Evolutionary conservation across 176 grass and related monocot genomes (phyloP).

Genomic region (Alloteropsis semialata): DNA sequence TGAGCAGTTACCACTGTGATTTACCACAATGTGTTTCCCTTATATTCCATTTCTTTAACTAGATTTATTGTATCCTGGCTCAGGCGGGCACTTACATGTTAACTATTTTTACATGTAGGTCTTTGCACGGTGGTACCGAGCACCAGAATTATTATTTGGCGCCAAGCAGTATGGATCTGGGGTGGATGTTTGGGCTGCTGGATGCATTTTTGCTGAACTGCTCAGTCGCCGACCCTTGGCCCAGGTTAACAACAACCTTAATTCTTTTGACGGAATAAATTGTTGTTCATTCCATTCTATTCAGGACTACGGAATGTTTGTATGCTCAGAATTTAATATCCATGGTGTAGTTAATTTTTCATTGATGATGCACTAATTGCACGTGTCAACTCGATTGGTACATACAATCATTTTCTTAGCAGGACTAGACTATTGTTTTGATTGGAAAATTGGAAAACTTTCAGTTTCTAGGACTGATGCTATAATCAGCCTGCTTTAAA

Average conservation of each 20-base stretch:
- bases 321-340: slow-evolving; percentile 13
- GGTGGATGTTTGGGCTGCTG: slow-evolving; percentile 96
- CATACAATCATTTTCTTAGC: slow-evolving; percentile 10
- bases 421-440: neutral
- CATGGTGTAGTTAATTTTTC: neutral
- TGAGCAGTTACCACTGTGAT: neutral
- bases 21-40: neutral
- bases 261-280: slow-evolving; percentile 18
- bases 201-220: slow-evolving; percentile 98
- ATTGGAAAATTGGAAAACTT: neutral
- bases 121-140: slow-evolving; percentile 98
- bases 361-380: slow-evolving; percentile 5
- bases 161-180: slow-evolving; percentile 96
- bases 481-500: neutral
- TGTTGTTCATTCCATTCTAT: slow-evolving; percentile 9
- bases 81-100: neutral
- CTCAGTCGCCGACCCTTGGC: slow-evolving; percentile 84
- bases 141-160: slow-evolving; percentile 94
- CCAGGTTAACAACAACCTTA: slow-evolving; percentile 48
- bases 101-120: slow-evolving; percentile 58
- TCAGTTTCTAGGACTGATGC: neutral
- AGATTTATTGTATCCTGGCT: slow-evolving; percentile 7
- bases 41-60: slow-evolving; percentile 1
- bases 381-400: neutral
- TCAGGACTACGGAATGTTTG: neutral